These are phyloP conservation scores for Agaricus subrufescens DNA, from an alignment of 768 basidiomycete species.

Conservation along the genomic window DNA sequence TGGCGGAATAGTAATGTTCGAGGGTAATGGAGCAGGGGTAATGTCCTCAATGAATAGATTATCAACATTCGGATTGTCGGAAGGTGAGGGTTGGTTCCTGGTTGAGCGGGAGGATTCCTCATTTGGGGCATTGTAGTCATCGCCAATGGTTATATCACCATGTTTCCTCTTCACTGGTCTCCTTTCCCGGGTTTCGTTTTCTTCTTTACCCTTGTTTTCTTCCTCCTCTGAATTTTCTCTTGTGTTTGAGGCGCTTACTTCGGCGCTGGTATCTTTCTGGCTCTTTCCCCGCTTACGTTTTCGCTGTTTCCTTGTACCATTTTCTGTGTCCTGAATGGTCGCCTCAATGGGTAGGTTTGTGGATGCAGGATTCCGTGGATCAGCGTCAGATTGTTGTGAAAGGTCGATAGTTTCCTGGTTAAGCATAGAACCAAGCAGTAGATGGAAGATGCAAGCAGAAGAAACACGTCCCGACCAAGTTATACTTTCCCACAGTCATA, in stretches of 20 bases:
- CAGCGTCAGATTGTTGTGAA: constrained; percentile 15
- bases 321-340: background rate
- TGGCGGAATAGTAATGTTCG: constrained; percentile 14
- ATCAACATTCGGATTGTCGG: background rate
- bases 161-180: constrained; percentile 10
- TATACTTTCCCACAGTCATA: background rate
- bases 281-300: constrained; percentile 18
- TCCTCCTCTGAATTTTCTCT: constrained; percentile 17
- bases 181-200: background rate
- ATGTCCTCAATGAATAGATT: constrained; percentile 49
- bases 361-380: background rate
- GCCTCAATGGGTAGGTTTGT: background rate
- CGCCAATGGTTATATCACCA: background rate
- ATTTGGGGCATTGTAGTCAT: background rate
- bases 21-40: constrained; percentile 31
- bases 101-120: no score
- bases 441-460: background rate
- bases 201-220: constrained; percentile 12
- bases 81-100: background rate
- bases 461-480: background rate
- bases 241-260: constrained; percentile 13
- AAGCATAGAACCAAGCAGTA: background rate
- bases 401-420: constrained; percentile 28
- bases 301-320: constrained; percentile 14
- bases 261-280: constrained; percentile 18